Evolutionary conservation across 148 eudicot species (phyloP), one percentile per base, ranked within the genome.

Genomic region (Drosera capensis): DNA sequence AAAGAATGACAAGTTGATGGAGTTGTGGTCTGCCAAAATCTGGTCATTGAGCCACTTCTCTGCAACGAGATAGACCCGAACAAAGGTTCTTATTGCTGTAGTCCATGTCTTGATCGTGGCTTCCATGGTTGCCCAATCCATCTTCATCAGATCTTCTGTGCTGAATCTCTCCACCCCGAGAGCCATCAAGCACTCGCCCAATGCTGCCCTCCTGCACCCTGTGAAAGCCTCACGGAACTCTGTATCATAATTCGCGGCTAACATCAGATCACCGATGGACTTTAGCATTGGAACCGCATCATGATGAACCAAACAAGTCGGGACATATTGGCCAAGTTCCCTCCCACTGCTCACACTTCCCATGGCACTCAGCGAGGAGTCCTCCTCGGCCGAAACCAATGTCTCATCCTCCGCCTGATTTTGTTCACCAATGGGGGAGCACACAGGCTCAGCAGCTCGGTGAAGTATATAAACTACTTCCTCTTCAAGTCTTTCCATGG

Each of bases 71-170:
- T 83, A 77, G 18, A 77, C 77, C 23, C 67, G 63, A 35, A 83
- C 92, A 23, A 83, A 88, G n/a, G 68, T 57, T 62, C 72, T 83
- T 37, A 83, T 66, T 2, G 79, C 88, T 63, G 78, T 51, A 8
- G 69, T 71, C 96, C 96, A 88, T 55, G 78, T 66, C 71, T 66
- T 68, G 60, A 83, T 83, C 46, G 66, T 75, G 35, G 85, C 63
- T 56, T 88, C 74, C 48, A 88, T 49, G 25, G 54, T 37, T 1
- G 23, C 70, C 94, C 94, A 80, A 55, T 83, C 86, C 96, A 88
- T 74, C 56, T 67, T 88, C 52, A 74, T 40, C 39, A 80, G 78
- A 52, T 88, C 92, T 29, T 88, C 96, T 14, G 83, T 77, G 65
- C 83, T 77, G 21, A 84, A 48, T 22, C 67, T 82, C 63, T 83